These are phyloP conservation scores for Whalleya microplaca DNA, from an alignment of 2,329 filamentous ascomycete genomes.

Conservation along the genomic window DNA sequence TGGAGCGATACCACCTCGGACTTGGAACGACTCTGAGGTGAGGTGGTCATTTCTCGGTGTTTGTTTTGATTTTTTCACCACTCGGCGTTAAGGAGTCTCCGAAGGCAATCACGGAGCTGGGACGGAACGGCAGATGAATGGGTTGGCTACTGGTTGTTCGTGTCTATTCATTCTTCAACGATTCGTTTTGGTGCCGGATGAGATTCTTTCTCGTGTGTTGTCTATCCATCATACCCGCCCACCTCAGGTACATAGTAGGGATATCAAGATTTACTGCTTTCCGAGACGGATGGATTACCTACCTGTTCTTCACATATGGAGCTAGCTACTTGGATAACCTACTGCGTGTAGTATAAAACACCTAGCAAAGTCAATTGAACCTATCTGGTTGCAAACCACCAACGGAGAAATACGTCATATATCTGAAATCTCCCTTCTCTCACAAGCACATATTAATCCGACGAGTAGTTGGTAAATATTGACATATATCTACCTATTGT, in stretches of 20 bases:
- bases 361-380: not conserved
- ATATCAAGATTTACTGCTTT: not conserved
- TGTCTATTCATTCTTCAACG: too few relatives aligned
- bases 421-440: not conserved
- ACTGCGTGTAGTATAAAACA: not conserved
- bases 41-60: slow-evolving; percentile 13
- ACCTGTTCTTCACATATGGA: not conserved
- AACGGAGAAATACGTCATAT: not conserved
- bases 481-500: not conserved
- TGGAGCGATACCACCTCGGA: slow-evolving; percentile 16
- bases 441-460: too few relatives aligned
- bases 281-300: not conserved
- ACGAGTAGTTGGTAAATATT: not conserved
- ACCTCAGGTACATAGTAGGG: not conserved
- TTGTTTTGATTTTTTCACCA: not conserved
- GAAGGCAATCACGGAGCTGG: not conserved
- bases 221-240: not conserved
- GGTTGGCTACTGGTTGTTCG: too few relatives aligned
- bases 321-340: not conserved
- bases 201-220: not conserved
- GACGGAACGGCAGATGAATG: not conserved
- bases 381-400: not conserved
- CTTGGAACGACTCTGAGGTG: slow-evolving; percentile 26
- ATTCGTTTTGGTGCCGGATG: not conserved
- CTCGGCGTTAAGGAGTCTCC: not conserved